Evolutionary conservation across 2,329 filamentous ascomycete genomes (phyloP), one percentile per base, ranked within the genome.

Genomic region (Botrytis porri): DNA sequence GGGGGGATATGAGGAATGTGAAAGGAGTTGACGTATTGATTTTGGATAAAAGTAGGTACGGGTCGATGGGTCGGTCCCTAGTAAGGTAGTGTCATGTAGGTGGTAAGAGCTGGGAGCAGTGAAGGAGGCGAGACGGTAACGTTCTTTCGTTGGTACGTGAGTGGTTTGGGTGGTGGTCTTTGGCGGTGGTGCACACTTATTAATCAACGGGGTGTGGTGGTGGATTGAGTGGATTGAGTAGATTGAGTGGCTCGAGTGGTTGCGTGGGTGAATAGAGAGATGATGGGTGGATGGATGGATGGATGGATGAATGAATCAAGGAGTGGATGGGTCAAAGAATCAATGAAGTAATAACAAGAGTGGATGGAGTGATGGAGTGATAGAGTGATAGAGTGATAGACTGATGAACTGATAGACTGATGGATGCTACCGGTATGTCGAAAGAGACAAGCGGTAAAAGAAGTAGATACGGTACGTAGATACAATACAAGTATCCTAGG

Each of bases 401-500:
- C n/a, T n/a, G n/a, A n/a, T n/a, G n/a, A n/a, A n/a, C n/a, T n/a
- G 29, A n/a, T n/a, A 12, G n/a, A 54, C 10, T 54, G 48, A 54
- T 54, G 45, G 45, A 48, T 12, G 45, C 22, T 25, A 25, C 22
- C 22, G 45, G 12, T n/a, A n/a, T 10, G 75, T 75, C 77, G 64
- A 69, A 69, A 64, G 73, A 72, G n/a, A 72, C 75, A 72, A 72
- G 75, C 75, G 72, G 48, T 54, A 66, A 66, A 66, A 51, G 45
- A 39, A 29, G 45, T 29, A 51, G n/a, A n/a, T 57, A 54, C 4
- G 25, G 51, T 57, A 54, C 4, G 25, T 22, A 48, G 43, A 20
- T 48, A 57, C 12, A 18, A 16, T 29, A 54, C 22, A n/a, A n/a
- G 48, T 14, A 51, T 14, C 6, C 25, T 10, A 37, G 37, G 37